Conservation (phyloP, 2,329 filamentous ascomycete species). For the Colletotrichum filicis region DNA sequence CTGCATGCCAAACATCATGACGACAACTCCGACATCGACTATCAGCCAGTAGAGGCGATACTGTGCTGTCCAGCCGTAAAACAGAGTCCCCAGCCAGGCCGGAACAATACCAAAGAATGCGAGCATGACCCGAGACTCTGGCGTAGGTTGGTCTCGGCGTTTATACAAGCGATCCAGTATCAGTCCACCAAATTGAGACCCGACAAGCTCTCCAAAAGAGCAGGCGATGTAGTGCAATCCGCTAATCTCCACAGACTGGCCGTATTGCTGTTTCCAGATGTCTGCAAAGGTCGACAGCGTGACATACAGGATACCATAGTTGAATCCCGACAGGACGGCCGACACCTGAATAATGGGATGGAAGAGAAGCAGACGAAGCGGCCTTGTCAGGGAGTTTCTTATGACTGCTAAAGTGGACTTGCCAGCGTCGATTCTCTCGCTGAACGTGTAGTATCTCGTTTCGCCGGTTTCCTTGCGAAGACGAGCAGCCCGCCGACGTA, state of each 20-base stretch:
- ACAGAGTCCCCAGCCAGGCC: constrained; percentile 46
- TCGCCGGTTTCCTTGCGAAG: constrained; percentile 47
- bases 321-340: constrained; percentile 64
- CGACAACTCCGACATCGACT: constrained; percentile 48
- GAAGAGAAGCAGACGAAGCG: constrained; percentile 65
- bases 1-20: constrained; percentile 47
- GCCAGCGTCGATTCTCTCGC: constrained; percentile 49
- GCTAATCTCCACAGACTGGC: constrained; percentile 65
- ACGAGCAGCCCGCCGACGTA: constrained; percentile 45
- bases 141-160: constrained; percentile 43
- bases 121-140: constrained; percentile 64
- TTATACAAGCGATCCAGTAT: constrained; percentile 49
- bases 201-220: constrained; percentile 70
- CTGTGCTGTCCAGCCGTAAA: constrained; percentile 57
- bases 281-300: constrained; percentile 70
- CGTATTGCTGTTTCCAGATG: constrained; percentile 66
- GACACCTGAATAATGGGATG: constrained; percentile 70
- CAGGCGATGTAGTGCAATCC: constrained; percentile 73
- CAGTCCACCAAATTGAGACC: constrained; percentile 57
- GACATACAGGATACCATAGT: constrained; percentile 74
- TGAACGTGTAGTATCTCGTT: constrained; percentile 46
- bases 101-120: constrained; percentile 59
- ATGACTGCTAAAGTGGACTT: constrained; percentile 41
- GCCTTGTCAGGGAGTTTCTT: constrained; percentile 57
- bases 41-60: constrained; percentile 49